Percentiles rank a stretch among this genome's conserved stretches.
Conservation (phyloP, 2,329 filamentous ascomycete genomes). For the Aspergillus neotritici region DNA sequence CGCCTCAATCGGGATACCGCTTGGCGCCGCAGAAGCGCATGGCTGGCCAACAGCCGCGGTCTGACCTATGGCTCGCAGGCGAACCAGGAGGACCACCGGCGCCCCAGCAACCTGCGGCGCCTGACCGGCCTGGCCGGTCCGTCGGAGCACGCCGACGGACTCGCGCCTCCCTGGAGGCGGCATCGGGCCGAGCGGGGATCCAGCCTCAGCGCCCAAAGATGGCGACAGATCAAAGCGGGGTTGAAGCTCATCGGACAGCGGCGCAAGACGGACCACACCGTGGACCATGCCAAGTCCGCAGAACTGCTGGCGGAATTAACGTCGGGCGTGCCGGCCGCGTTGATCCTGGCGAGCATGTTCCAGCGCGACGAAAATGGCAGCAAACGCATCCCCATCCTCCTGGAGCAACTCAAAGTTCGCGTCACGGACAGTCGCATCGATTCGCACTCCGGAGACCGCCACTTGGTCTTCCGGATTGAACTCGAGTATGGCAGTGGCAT, state of each 20-base stretch:
- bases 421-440: constrained; percentile 76
- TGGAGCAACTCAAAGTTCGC: constrained; percentile 87
- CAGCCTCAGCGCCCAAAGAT: constrained; percentile 71
- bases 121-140: constrained; percentile 60
- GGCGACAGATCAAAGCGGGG: constrained; percentile 88
- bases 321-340: constrained; percentile 83
- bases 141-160: constrained; percentile 58
- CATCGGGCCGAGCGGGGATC: constrained; percentile 59
- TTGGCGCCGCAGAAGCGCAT: constrained; percentile 57
- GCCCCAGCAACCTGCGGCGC: constrained; percentile 59
- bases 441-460: constrained; percentile 54
- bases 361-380: constrained; percentile 95
- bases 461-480: constrained; percentile 84
- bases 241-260: constrained; percentile 70
- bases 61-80: constrained; percentile 44
- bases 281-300: constrained; percentile 91
- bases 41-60: constrained; percentile 45
- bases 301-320: constrained; percentile 93
- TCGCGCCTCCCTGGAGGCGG: constrained; percentile 50
- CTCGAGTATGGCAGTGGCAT: constrained; percentile 93
- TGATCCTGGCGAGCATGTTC: constrained; percentile 96
- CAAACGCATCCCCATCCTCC: constrained; percentile 85
- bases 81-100: constrained; percentile 48
- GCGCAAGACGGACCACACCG: constrained; percentile 74
- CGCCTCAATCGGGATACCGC: constrained; percentile 51